Base-by-base conservation (phyloP, 257 asterid genomes). In the Eustoma russellianum region DNA sequence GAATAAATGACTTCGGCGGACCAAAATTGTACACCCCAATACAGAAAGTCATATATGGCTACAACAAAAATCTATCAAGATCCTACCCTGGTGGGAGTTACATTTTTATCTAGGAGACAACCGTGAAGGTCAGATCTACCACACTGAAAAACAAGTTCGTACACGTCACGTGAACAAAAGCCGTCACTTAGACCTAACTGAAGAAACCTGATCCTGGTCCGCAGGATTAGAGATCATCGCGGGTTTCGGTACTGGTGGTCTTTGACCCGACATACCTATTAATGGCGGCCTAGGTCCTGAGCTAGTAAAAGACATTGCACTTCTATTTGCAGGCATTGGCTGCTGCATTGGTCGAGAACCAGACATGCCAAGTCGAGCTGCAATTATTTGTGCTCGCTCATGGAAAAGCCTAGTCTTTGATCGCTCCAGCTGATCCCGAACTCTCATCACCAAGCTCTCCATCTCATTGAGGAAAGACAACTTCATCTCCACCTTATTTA, bases 401-500 rank as follows among this genome's bases (percentile, higher is more conserved):
- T 77, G 83, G 79, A 85, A 75, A 65, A 92, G 94, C 77, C 75
- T 81, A 80, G 79, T 93, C 65, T 83, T 92, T 61, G 97, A 83
- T 75, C 92, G 76, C 52, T 88, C 99, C 63, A 88, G 56, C 61
- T 80, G 95, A 57, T 92, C 99, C 71, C 77, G 83, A 51, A 79
- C 93, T 66, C 91, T 83, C 79, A 76, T 56, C 15, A 71, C 93
- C 58, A 83, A 75, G 57, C 62, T 81, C 65, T 88, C 99, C 84
- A 92, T 74, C 34, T 92, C 99, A 71, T 51, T 60, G 61, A 84
- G 85, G 83, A 85, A 83, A 52, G 85, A 70, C 79, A 92, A 61
- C 77, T 92, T 92, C 54, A 75, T 67, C 81, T 92, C 99, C 77
- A 92, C 77, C 80, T 92, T 92, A 80, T 75, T 73, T 67, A 92